Conservation (phyloP, 495 filamentous ascomycete genomes). For the Penicillium odoratum region DNA sequence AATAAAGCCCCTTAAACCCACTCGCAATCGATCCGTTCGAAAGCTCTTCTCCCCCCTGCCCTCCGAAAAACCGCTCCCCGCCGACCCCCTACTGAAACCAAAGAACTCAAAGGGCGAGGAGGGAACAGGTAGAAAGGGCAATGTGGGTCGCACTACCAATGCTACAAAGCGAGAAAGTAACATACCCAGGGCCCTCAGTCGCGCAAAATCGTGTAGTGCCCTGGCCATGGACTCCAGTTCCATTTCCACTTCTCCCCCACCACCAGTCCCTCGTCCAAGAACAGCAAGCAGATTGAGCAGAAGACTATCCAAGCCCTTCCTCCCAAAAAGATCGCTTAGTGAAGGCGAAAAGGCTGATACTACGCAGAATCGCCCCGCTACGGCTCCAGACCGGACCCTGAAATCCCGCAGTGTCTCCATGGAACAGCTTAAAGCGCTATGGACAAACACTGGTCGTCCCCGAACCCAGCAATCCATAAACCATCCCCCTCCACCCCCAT, state of each 20-base stretch:
- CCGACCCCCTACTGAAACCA: slow-evolving; percentile 28
- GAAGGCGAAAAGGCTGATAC: slow-evolving; percentile 18
- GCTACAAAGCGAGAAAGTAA: slow-evolving; percentile 9
- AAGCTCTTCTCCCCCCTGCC: slow-evolving; percentile 21
- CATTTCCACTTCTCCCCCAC: slow-evolving; percentile 7
- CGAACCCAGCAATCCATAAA: slow-evolving; percentile 19
- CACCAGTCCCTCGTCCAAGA: slow-evolving; percentile 19
- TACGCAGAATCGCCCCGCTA: slow-evolving; percentile 24
- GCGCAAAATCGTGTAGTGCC: slow-evolving; percentile 30
- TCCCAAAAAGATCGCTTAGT: slow-evolving; percentile 25
- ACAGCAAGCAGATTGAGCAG: slow-evolving; percentile 27
- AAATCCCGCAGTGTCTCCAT: slow-evolving; percentile 31
- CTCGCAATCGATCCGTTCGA: slow-evolving; percentile 23
- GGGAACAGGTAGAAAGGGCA: slow-evolving; percentile 21
- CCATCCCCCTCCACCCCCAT: slow-evolving; percentile 8
- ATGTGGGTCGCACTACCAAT: slow-evolving; percentile 8
- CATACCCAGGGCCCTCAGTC: slow-evolving; percentile 14
- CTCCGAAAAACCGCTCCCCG: slow-evolving; percentile 35
- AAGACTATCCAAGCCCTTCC: slow-evolving; percentile 32
- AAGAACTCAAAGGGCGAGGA: slow-evolving; percentile 7
- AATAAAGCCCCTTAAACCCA: slow-evolving; percentile 12
- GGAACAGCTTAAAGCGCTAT: slow-evolving; percentile 29
- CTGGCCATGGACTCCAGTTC: slow-evolving; percentile 16
- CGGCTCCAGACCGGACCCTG: slow-evolving; percentile 30
- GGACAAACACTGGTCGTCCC: slow-evolving; percentile 17